These are phyloP conservation scores for Pharus latifolius DNA, from an alignment of 176 grass and related monocot genomes.

Conservation along the genomic window DNA sequence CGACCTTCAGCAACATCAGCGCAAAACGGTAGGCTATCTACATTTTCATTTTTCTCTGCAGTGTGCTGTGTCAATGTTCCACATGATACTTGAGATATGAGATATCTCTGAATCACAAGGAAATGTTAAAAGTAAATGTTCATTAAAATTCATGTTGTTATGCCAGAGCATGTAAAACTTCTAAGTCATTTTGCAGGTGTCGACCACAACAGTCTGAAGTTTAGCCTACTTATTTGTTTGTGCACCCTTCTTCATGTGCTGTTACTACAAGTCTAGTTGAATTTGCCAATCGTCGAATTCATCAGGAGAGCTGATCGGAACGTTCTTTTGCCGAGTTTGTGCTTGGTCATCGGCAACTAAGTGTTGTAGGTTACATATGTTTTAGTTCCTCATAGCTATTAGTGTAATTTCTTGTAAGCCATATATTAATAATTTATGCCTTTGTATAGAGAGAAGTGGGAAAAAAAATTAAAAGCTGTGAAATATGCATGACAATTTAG, in stretches of 20 bases:
- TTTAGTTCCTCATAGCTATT: conserved; percentile 14
- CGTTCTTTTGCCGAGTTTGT: conserved; percentile 5
- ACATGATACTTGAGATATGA: not conserved
- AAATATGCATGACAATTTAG: not conserved
- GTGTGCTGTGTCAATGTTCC: not conserved
- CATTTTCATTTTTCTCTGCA: not conserved
- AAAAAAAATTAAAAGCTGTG: not conserved
- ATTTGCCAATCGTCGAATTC: conserved; percentile 1
- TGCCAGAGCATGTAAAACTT: not conserved
- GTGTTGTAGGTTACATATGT: conserved; percentile 30
- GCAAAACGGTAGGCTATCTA: conserved; percentile 41
- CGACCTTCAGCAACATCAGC: conserved; percentile 69
- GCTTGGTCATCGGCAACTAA: not conserved
- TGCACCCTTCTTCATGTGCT: conserved; percentile 13
- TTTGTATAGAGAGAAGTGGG: conserved; percentile 41
- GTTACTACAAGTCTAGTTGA: conserved; percentile 30
- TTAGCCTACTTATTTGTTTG: conserved; percentile 20
- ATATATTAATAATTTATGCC: conserved; percentile 28
- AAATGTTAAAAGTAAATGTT: not conserved
- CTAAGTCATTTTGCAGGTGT: conserved; percentile 31
- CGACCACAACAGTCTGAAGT: conserved; percentile 28
- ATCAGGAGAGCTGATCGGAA: conserved; percentile 23
- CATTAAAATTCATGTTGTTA: not conserved
- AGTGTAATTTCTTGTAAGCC: conserved; percentile 39
- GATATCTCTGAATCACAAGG: not conserved